A percentile compares a stretch with the other conserved stretches of the same genome.
phyloP scores from a whole-genome alignment of 306 rosid species.

The Cicer bijugum region DNA sequence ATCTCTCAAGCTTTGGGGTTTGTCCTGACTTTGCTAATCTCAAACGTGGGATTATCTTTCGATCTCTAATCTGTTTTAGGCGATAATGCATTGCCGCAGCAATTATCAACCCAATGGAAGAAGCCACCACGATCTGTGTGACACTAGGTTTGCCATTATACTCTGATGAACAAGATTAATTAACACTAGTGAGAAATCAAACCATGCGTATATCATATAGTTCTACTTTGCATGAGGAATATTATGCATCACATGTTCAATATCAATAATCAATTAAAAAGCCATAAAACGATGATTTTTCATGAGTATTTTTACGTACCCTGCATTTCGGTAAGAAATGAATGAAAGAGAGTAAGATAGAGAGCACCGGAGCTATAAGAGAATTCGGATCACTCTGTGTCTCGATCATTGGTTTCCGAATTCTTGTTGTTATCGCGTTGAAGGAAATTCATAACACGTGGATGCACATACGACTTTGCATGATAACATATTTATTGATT shows the following conservation, averaged over 20 bases:
- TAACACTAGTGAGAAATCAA: neutral
- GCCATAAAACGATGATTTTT: neutral
- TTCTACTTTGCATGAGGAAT: conserved; percentile 5
- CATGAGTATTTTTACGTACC: conserved; percentile 45
- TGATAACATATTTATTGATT: neutral
- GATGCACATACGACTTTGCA: conserved; percentile 29
- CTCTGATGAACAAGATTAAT: conserved; percentile 44
- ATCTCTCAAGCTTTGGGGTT: conserved; percentile 72
- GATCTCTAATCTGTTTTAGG: conserved; percentile 51
- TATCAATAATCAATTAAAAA: neutral
- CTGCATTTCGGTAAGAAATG: conserved; percentile 58
- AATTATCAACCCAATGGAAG: conserved; percentile 69
- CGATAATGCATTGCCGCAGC: conserved; percentile 69
- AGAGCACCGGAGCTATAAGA: conserved; percentile 30
- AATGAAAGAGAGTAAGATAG: conserved; percentile 39
- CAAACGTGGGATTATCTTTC: conserved; percentile 66
- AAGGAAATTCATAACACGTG: conserved; percentile 47
- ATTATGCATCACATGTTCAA: neutral
- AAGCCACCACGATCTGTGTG: conserved; percentile 65
- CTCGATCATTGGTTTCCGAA: conserved; percentile 28
- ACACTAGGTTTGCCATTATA: conserved; percentile 57
- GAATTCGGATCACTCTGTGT: conserved; percentile 31
- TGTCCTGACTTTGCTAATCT: conserved; percentile 55
- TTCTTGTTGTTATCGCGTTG: conserved; percentile 21
- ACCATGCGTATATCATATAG: neutral